Evolutionary conservation across 345 rosid genomes (phyloP).

Genomic region (Salix purpurea): DNA sequence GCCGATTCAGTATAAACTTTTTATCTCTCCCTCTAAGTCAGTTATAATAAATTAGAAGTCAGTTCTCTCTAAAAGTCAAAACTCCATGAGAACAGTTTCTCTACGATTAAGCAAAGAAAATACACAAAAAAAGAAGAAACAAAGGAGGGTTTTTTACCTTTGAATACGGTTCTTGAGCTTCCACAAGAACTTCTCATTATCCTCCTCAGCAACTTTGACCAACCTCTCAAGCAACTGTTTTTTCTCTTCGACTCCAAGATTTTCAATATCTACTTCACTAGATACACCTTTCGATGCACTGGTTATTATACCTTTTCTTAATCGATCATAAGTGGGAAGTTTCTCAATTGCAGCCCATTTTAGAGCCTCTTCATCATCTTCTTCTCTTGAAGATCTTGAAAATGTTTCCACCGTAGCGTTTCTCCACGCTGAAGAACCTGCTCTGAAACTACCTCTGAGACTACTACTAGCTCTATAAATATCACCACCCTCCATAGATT

Average conservation of each 20-base stretch:
- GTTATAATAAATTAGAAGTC: no score
- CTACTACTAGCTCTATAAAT: constrained; percentile 41
- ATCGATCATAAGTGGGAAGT: constrained; percentile 39
- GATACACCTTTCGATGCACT: not conserved
- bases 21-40: no score
- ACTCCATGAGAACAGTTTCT: not conserved
- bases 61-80: no score
- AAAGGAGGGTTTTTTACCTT: not conserved
- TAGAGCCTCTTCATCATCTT: constrained; percentile 57
- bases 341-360: constrained; percentile 49
- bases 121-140: not conserved
- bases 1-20: not conserved
- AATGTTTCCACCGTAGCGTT: constrained; percentile 35
- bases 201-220: constrained; percentile 17
- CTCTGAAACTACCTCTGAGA: constrained; percentile 13
- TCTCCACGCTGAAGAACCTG: constrained; percentile 32
- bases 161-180: constrained; percentile 17
- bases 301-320: constrained; percentile 38
- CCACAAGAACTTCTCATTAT: constrained; percentile 19
- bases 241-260: constrained; percentile 25
- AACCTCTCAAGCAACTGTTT: constrained; percentile 16
- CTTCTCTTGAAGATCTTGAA: constrained; percentile 52
- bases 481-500: not conserved
- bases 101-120: not conserved
- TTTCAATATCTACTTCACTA: constrained; percentile 15